Base-by-base conservation (phyloP, 495 filamentous ascomycete species). In the Penicillium soppii region DNA sequence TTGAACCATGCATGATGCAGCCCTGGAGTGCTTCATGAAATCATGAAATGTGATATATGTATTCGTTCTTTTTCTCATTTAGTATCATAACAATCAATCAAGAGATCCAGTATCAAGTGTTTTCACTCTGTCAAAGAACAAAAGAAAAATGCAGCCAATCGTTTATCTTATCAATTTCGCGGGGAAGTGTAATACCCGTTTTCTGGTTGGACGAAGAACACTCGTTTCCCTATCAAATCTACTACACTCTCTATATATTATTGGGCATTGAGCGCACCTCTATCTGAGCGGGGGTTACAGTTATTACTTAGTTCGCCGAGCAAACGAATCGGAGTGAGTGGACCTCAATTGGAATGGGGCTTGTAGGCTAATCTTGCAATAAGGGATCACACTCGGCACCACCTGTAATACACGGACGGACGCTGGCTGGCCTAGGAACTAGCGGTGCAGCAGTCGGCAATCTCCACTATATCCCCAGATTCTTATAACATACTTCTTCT, bases 351-450 rank as follows among this genome's bases (percentile, higher is more conserved):
- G 25, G 9, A 30, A 40, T 49, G 36, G 46, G 15, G 25, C 10
- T 5, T 29, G 13, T 23, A 49, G 47, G 36, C 29, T 49, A 49
- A 41, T 41, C 47, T 33, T 49, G 47, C 47, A 40, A 49, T 49
- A 26, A 49, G 46, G 25, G 35, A 39, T 6, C 25, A 22, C 17
- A 12, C 46, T 49, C 46, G 46, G 46, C 36, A 49, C 35, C 37
- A 49, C 47, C 47, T 49, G 47, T 33, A 49, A 49, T 49, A 49
- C 47, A 49, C 37, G 47, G 37, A 49, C 32, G 36, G 8, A 19
- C 15, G 22, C 13, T 47, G 12, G 23, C 45, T 37, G 7, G 16
- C 7, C 45, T 29, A 48, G n/a, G 8, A 39, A 19, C 17, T 29
- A 48, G 45, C n/a, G 23, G 43, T n/a, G n/a, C 43, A 23, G 8